phyloP scores from a whole-genome alignment of 1,284 basidiomycete genomes.

The Ganoderma boninense region DNA sequence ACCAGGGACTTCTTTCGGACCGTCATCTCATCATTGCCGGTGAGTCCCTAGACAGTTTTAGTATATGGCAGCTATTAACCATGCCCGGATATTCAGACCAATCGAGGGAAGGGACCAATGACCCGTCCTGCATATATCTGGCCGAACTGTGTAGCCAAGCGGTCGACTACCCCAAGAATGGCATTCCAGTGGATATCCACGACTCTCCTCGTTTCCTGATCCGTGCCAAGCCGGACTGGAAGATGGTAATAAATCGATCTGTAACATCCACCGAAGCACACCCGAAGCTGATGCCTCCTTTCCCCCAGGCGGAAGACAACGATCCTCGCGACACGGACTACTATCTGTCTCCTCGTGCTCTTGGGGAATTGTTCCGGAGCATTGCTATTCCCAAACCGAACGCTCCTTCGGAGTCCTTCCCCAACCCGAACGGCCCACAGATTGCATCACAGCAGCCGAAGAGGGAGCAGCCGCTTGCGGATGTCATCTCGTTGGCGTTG shows the following conservation, averaged over 20 bases:
- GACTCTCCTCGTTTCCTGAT: constrained; percentile 60
- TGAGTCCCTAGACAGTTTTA: constrained; percentile 37
- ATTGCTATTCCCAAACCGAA: constrained; percentile 58
- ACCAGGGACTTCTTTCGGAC: constrained; percentile 71
- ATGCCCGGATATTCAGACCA: constrained; percentile 59
- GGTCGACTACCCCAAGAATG: constrained; percentile 82
- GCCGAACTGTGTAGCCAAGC: constrained; percentile 72
- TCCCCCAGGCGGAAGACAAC: constrained; percentile 62
- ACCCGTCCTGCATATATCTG: constrained; percentile 67
- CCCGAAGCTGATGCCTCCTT: neutral
- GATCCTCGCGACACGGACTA: constrained; percentile 67
- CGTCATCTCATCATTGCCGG: constrained; percentile 80
- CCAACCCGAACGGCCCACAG: constrained; percentile 18
- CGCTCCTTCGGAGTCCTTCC: constrained; percentile 32
- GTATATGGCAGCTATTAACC: neutral
- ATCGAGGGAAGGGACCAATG: constrained; percentile 71
- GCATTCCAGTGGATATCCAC: constrained; percentile 64
- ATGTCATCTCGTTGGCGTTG: constrained; percentile 60
- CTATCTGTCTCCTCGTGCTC: constrained; percentile 72
- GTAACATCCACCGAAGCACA: neutral
- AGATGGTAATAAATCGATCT: constrained; percentile 40
- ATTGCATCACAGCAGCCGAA: constrained; percentile 11
- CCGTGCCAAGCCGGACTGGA: constrained; percentile 80
- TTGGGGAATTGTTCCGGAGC: constrained; percentile 72
- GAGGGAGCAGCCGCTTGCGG: constrained; percentile 43